Evolutionary conservation across 257 asterid genomes (phyloP), one percentile per base, ranked within the genome.

Genomic region (Solanum piurae): DNA sequence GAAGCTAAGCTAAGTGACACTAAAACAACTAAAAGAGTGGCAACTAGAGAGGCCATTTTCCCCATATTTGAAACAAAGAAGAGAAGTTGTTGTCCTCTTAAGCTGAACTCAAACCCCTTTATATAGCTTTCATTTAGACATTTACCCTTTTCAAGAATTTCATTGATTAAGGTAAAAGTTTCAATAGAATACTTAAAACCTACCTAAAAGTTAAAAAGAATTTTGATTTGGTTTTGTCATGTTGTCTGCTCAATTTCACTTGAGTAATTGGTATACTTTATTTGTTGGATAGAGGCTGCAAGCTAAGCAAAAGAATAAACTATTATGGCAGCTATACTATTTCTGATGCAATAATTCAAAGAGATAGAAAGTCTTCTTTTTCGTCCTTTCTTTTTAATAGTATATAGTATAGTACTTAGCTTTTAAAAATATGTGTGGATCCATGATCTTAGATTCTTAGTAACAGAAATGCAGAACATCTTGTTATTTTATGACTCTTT

Each of bases 31-130:
- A 88, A 13, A 34, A 88, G 66, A 38, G 85, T 18, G 23, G 69
- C 27, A 44, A 88, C 2, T 18, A 84, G 87, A 84, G 79, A 84
- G 71, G 88, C 77, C 89, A 88, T 88, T 82, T 52, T 79, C 34
- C 82, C 58, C 71, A 73, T 40, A 77, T 31, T 80, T 1, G 68
- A 38, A 55, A 55, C 44, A 74, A 33, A 74, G 25, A 9, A n/a
- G 46, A 34, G 9, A 42, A 73, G 69, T 58, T 86, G 64, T 13
- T 25, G 82, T 44, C 18, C 7, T 18, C 27, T 31, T 27, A 73
- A 73, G 83, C 33, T 33, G 3, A 16, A 55, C 14, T 75, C 9
- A 12, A 34, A 38, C 77, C 85, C 68, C 85, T 16, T 80, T 80
- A 46, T 80, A 80, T 80, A 80, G 85, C 68, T 16, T 46, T 46